Conservation (phyloP, 2,329 filamentous ascomycete genomes). For the Zelopaecilomyces penicillatus region DNA sequence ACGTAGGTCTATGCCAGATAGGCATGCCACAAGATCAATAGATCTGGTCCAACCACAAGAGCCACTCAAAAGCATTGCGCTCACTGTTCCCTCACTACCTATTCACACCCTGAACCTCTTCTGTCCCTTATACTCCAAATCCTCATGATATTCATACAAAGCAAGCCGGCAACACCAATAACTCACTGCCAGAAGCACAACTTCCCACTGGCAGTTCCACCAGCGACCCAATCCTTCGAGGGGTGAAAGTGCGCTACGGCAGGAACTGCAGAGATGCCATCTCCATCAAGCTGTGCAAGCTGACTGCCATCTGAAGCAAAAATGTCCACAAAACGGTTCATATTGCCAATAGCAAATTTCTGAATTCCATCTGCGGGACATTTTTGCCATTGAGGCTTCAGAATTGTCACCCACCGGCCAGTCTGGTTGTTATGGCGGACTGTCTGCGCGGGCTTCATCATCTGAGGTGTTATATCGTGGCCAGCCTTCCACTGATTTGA, state of each 20-base stretch:
- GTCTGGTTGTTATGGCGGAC: slow-evolving; percentile 93
- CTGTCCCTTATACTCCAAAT: too few species aligned
- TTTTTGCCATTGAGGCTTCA: slow-evolving; percentile 81
- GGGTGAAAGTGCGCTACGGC: slow-evolving; percentile 89
- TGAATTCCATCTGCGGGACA: slow-evolving; percentile 70
- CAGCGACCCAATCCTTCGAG: slow-evolving; percentile 81
- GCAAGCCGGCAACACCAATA: too few species aligned
- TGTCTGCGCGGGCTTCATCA: slow-evolving; percentile 60
- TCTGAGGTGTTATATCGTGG: slow-evolving; percentile 46
- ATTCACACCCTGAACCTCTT: too few species aligned
- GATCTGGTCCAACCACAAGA: too few species aligned
- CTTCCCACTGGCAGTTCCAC: slow-evolving; percentile 86
- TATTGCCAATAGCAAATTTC: slow-evolving; percentile 89
- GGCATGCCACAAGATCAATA: too few species aligned
- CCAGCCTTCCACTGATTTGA: slow-evolving; percentile 51
- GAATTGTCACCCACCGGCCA: slow-evolving; percentile 80
- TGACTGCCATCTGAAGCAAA: slow-evolving; percentile 78
- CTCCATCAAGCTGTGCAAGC: slow-evolving; percentile 77
- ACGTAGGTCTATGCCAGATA: too few species aligned
- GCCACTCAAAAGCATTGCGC: too few species aligned
- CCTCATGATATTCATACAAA: too few species aligned
- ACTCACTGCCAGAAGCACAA: slow-evolving; percentile 76
- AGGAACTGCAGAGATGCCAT: slow-evolving; percentile 89
- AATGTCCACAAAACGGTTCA: slow-evolving; percentile 94
- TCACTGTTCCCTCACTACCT: too few species aligned